Conservation (phyloP, 1,284 basidiomycete genomes). For the Cystobasidiaceae sp. region DNA sequence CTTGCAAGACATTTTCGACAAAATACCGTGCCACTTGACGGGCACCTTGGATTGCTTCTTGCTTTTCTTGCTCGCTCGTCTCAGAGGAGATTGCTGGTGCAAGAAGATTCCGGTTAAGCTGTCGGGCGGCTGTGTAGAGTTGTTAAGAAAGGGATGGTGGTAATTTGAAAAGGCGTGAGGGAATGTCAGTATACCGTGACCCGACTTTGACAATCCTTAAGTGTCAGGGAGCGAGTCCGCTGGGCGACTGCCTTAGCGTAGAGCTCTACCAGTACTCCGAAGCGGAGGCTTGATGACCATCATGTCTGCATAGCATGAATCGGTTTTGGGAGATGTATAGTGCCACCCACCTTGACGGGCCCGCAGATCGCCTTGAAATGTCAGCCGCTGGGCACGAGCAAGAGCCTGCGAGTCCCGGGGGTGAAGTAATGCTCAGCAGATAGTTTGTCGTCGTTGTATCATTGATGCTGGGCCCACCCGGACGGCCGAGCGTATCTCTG, state of each 20-base stretch:
- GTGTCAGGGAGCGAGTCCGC: no score
- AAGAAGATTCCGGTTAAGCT: constrained; percentile 16
- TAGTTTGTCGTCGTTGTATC: not conserved
- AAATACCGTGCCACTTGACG: constrained; percentile 24
- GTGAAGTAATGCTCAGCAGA: not conserved
- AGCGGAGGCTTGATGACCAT: no score
- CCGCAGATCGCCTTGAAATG: constrained; percentile 19
- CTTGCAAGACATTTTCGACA: constrained; percentile 26
- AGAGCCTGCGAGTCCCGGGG: constrained; percentile 9
- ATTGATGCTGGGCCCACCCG: not conserved
- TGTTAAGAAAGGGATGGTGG: not conserved
- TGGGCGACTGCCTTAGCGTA: no score
- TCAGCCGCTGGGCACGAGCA: constrained; percentile 16
- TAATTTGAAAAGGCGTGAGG: not conserved
- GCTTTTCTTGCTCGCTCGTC: constrained; percentile 1
- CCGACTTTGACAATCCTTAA: no score
- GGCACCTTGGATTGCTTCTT: constrained; percentile 3
- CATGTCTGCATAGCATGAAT: no score
- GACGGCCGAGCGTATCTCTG: constrained; percentile 9
- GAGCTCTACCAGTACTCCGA: not conserved
- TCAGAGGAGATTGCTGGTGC: constrained; percentile 2
- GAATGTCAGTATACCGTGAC: not conserved
- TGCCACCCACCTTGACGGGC: constrained; percentile 11
- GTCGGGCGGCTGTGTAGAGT: constrained; percentile 4
- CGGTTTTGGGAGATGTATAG: not conserved